A percentile compares a stretch with the other conserved stretches of the same genome.
phyloP scores from a whole-genome alignment of 768 basidiomycete genomes.

The Vishniacozyma victoriae region DNA sequence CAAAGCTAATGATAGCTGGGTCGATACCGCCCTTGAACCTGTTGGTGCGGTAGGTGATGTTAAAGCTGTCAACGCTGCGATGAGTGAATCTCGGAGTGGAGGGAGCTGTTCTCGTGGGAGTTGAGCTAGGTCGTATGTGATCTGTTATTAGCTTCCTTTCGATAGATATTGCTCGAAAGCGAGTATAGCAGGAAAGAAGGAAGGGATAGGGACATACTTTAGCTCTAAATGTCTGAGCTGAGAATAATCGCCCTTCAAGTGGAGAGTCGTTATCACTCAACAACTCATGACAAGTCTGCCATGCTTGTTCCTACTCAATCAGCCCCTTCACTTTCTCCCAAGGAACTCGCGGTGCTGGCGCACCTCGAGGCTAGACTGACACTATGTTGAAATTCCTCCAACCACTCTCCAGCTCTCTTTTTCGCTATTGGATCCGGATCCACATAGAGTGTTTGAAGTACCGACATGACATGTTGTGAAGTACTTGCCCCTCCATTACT shows the following conservation, averaged over 20 bases:
- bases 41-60: slow-evolving; percentile 49
- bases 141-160: slow-evolving; percentile 53
- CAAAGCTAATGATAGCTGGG: slow-evolving; percentile 83
- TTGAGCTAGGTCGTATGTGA: slow-evolving; percentile 90
- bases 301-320: slow-evolving; percentile 79
- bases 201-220: slow-evolving; percentile 59
- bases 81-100: slow-evolving; percentile 78
- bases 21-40: slow-evolving; percentile 76
- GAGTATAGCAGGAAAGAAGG: slow-evolving; percentile 6
- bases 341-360: neutral
- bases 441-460: slow-evolving; percentile 48
- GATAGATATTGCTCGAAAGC: slow-evolving; percentile 19
- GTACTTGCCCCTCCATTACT: no score
- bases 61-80: slow-evolving; percentile 67
- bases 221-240: slow-evolving; percentile 89
- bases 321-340: neutral
- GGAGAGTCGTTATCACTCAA: slow-evolving; percentile 74
- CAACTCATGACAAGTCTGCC: slow-evolving; percentile 89
- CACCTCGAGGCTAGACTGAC: slow-evolving; percentile 56
- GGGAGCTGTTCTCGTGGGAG: slow-evolving; percentile 66
- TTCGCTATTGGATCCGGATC: slow-evolving; percentile 73
- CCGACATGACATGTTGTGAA: no score
- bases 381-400: slow-evolving; percentile 98
- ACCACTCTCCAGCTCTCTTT: slow-evolving; percentile 85
- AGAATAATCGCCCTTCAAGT: slow-evolving; percentile 77